These are phyloP conservation scores for Ganoderma boninense DNA, from an alignment of 1,284 basidiomycete species.

Conservation along the genomic window DNA sequence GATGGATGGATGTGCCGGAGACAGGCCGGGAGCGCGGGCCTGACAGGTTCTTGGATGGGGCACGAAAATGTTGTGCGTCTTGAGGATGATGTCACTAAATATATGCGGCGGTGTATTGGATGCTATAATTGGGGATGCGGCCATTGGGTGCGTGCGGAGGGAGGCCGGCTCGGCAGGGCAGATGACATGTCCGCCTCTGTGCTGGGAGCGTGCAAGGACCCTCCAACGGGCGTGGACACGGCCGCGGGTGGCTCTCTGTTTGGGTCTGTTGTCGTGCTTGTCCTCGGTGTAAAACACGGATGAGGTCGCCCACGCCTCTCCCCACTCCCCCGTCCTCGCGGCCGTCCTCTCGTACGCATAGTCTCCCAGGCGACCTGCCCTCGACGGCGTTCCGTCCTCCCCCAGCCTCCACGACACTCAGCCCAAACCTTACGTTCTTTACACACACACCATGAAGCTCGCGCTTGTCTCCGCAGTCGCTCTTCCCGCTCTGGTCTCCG, in stretches of 20 bases:
- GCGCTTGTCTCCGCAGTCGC: slow-evolving; percentile 42
- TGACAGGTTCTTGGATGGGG: slow-evolving; percentile 1
- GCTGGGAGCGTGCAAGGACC: neutral
- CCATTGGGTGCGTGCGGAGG: neutral
- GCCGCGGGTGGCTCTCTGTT: slow-evolving; percentile 13
- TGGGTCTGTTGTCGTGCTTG: slow-evolving; percentile 12
- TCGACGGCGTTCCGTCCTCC: slow-evolving; percentile 21
- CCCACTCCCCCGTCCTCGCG: neutral
- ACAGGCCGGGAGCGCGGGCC: neutral
- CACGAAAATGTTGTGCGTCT: slow-evolving; percentile 3
- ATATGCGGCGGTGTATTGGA: slow-evolving; percentile 28
- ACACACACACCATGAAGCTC: slow-evolving; percentile 46
- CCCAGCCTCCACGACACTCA: slow-evolving; percentile 6
- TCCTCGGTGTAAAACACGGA: neutral
- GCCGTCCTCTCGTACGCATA: neutral
- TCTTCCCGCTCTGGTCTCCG: slow-evolving; percentile 42
- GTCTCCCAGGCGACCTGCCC: slow-evolving; percentile 19
- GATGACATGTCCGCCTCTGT: neutral
- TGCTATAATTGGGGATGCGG: slow-evolving; percentile 23
- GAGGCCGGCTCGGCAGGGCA: slow-evolving; percentile 1
- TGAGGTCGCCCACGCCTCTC: slow-evolving; percentile 3
- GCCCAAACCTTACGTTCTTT: slow-evolving; percentile 32
- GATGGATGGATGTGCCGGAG: neutral
- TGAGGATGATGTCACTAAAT: slow-evolving; percentile 22
- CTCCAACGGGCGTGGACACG: neutral